Evolutionary conservation across 1,284 basidiomycete species (phyloP).

Genomic region (Ganoderma resinaceum): DNA sequence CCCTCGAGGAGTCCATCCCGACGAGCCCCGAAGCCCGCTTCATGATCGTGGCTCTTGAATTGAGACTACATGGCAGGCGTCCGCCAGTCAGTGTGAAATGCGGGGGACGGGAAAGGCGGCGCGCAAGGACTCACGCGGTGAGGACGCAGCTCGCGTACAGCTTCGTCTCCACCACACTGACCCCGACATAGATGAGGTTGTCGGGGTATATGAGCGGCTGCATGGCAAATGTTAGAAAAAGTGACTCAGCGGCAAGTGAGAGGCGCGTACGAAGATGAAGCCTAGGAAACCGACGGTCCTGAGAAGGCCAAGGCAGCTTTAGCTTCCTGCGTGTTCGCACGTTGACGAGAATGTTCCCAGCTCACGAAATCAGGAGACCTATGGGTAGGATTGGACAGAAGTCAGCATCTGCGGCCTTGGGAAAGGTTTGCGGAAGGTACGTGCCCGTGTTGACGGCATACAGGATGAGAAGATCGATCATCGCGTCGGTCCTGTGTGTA

Average conservation of each 20-base stretch:
- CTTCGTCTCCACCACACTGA: constrained; percentile 7
- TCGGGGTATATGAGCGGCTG: constrained; percentile 1
- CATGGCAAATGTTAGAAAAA: not conserved
- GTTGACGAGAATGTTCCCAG: not conserved
- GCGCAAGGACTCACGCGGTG: not conserved
- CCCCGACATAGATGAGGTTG: constrained; percentile 4
- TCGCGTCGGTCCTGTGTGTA: constrained; percentile 1
- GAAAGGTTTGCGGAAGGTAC: not conserved
- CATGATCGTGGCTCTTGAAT: not conserved
- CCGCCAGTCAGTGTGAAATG: not conserved
- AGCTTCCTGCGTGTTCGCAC: not conserved
- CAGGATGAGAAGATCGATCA: constrained; percentile 8
- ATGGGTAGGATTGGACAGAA: not conserved
- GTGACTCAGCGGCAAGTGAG: not conserved
- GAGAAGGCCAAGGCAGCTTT: not conserved
- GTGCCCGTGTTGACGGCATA: constrained; percentile 9
- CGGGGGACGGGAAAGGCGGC: not conserved
- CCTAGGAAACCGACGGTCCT: not conserved
- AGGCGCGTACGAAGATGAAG: constrained; percentile 4
- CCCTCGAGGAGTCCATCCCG: not conserved
- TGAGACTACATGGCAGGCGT: not conserved
- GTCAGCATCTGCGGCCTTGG: not conserved
- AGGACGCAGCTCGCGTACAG: constrained; percentile 8
- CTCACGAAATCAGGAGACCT: constrained; percentile 1
- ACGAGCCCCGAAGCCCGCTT: not conserved